Evolutionary conservation across 1,284 basidiomycete genomes (phyloP).

Genomic region (Abortiporus biennis): DNA sequence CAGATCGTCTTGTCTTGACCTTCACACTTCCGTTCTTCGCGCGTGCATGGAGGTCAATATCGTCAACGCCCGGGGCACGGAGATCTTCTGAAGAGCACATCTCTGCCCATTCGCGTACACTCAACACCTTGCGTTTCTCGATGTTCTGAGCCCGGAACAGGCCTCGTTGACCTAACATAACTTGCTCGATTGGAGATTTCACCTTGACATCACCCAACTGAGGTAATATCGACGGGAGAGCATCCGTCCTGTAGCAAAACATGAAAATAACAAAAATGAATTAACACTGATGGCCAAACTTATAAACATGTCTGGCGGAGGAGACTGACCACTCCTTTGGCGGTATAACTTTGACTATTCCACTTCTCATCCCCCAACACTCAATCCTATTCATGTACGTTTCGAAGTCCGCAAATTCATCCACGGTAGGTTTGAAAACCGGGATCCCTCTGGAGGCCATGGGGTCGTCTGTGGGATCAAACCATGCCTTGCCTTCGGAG

Average conservation of each 20-base stretch:
- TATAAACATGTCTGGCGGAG: not conserved
- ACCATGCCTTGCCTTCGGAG: slow-evolving; percentile 55
- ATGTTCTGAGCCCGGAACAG: slow-evolving; percentile 90
- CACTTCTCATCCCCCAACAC: slow-evolving; percentile 82
- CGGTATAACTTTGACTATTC: slow-evolving; percentile 92
- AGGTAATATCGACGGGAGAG: slow-evolving; percentile 62
- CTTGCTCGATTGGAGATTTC: slow-evolving; percentile 85
- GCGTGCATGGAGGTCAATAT: slow-evolving; percentile 53
- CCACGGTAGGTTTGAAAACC: slow-evolving; percentile 88
- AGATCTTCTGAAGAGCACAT: slow-evolving; percentile 70
- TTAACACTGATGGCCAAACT: not conserved
- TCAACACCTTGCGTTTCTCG: slow-evolving; percentile 79
- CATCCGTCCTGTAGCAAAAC: slow-evolving; percentile 61
- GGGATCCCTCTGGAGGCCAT: slow-evolving; percentile 86
- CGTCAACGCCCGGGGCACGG: slow-evolving; percentile 62
- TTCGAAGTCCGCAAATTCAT: slow-evolving; percentile 87
- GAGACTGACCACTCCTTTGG: slow-evolving; percentile 83
- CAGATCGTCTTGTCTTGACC: slow-evolving; percentile 17
- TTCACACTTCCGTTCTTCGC: slow-evolving; percentile 20
- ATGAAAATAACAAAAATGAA: no score
- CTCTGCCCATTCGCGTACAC: slow-evolving; percentile 83
- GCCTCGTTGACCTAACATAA: slow-evolving; percentile 81
- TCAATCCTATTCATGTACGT: slow-evolving; percentile 81
- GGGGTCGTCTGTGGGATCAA: slow-evolving; percentile 79
- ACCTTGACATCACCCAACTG: slow-evolving; percentile 74